A percentile compares a stretch with the other conserved stretches of the same genome.
These are phyloP conservation scores for Sordaria brevicollis DNA, from an alignment of 495 filamentous ascomycete species.

Conservation along the genomic window DNA sequence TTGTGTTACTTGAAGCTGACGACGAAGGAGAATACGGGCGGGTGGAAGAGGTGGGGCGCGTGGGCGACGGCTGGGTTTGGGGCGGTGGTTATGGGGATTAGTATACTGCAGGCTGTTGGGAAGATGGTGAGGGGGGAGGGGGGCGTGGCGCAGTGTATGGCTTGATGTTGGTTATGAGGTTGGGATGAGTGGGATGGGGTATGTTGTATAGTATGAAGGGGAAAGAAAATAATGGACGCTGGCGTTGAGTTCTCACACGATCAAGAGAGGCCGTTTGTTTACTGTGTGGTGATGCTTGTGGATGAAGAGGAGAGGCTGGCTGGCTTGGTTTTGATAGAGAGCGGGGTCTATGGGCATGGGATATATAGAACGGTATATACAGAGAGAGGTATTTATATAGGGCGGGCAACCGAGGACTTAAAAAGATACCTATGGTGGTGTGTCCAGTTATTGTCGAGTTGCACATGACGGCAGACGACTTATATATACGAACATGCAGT, in stretches of 20 bases:
- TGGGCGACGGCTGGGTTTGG: constrained; percentile 66
- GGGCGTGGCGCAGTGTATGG: constrained; percentile 4
- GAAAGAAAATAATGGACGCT: not conserved
- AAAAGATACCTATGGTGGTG: not conserved
- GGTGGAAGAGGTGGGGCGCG: constrained; percentile 65
- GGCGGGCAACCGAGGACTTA: not conserved
- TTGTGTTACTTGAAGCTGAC: constrained; percentile 91
- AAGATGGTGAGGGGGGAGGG: constrained; percentile 48
- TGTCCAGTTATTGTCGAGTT: not conserved
- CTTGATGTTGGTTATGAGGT: constrained; percentile 2
- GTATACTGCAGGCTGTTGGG: constrained; percentile 59
- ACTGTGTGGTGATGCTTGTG: not conserved
- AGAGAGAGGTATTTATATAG: not conserved
- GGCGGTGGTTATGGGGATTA: constrained; percentile 71
- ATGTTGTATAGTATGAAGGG: not conserved
- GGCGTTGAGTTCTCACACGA: not conserved
- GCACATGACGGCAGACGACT: not conserved
- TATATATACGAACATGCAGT: not conserved
- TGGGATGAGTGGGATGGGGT: constrained; percentile 1
- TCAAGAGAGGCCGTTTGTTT: not conserved
- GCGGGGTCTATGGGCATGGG: not conserved
- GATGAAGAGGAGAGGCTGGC: not conserved
- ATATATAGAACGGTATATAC: not conserved
- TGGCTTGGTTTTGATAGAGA: not conserved
- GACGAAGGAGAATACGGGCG: constrained; percentile 35